Evolutionary conservation across 2,329 filamentous ascomycete genomes (phyloP), one percentile per base, ranked within the genome.

Genomic region (Calonectria hongkongensis): DNA sequence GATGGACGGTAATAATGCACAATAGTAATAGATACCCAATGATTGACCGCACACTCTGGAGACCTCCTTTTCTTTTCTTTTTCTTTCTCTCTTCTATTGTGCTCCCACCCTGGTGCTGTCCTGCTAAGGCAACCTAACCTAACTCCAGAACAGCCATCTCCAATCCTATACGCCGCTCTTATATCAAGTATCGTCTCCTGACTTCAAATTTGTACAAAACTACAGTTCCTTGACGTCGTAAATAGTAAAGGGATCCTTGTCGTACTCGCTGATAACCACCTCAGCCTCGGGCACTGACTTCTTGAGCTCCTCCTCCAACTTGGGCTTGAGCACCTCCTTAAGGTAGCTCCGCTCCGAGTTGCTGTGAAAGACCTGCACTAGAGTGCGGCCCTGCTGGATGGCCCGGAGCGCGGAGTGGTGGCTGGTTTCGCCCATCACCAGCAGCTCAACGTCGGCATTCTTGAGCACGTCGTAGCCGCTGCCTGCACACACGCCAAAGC

Each of bases 361-460:
- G 78, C 94, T 96, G 83, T 99, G 97, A 79, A 98, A 98, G 60
- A 98, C 89, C 48, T 93, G 94, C 65, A 98, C 90, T 0, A 98
- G 94, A 68, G 92, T 93, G 75, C 93, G 93, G 1, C 96, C 96
- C 71, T 92, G 90, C 86, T 98, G 96, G 33, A 94, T 95, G 1
- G 95, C 95, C 47, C 94, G 91, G 71, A 99, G 89, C 3, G 96
- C 95, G 75, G 97, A 95, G 82, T 99, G 97, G 82, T 99, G 97
- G 79, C 92, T 94, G 88, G 98, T 91, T 86, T 99, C 97, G 2
- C 97, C 97, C 0, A 95, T 98, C 78, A 99, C 94, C 4, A 97
- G 85, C 47, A 98, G 84, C 80, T 98, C 95, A 0, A 95, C 95
- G 50, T 90, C 87, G 3, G 92, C 87, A 48, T 89, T 89, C 74